Evolutionary conservation across 805 yeast species (phyloP).

Genomic region (Candida ovalis): DNA sequence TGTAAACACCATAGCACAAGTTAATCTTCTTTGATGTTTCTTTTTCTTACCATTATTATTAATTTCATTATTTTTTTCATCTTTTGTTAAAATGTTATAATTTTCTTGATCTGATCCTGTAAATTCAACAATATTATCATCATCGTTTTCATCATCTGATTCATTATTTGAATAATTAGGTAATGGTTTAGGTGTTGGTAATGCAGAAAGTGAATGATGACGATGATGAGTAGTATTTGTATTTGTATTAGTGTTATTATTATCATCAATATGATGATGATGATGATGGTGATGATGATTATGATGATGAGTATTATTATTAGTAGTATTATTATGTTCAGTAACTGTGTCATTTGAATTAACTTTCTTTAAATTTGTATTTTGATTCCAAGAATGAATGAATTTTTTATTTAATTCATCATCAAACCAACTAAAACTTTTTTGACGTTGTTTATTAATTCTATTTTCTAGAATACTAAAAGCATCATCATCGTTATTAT

Average conservation of each 20-base stretch:
- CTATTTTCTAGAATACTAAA: slow-evolving; percentile 15
- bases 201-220: not conserved
- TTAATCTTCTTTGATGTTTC: slow-evolving; percentile 39
- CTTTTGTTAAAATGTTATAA: too few relatives aligned
- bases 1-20: slow-evolving; percentile 45
- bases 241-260: slow-evolving; percentile 1
- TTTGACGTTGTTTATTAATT: slow-evolving; percentile 14
- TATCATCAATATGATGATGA: slow-evolving; percentile 5
- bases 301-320: not conserved
- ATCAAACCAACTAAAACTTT: slow-evolving; percentile 16
- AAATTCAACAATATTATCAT: not conserved
- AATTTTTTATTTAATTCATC: slow-evolving; percentile 4
- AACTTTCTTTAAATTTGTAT: not conserved
- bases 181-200: not conserved
- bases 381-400: not conserved
- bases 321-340: not conserved
- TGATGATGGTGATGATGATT: slow-evolving; percentile 2
- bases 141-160: not conserved
- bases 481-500: slow-evolving; percentile 8
- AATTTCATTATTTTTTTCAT: not conserved
- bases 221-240: slow-evolving; percentile 2
- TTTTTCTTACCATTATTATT: not conserved
- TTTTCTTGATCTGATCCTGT: not conserved
- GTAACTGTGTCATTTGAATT: not conserved
- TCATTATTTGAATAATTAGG: not conserved